Evolutionary conservation across 805 yeast genomes (phyloP).

Genomic region (Grigorovia humatica): DNA sequence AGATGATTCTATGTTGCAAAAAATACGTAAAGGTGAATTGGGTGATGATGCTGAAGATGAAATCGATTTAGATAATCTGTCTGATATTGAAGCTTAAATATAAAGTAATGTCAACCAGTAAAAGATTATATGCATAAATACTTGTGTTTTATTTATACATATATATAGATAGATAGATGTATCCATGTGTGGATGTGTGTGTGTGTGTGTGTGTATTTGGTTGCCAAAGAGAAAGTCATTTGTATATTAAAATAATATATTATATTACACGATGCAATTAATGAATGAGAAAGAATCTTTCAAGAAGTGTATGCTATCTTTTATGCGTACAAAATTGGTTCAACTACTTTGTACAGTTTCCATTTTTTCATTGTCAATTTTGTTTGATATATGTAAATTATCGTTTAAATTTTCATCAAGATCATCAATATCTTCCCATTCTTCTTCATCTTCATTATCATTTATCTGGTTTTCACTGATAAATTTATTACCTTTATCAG

Average conservation of each 20-base stretch:
- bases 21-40: slow-evolving; percentile 28
- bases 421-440: slow-evolving; percentile 33
- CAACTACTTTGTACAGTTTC: no score
- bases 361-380: background rate
- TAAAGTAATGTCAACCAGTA: no score
- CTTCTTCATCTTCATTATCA: slow-evolving; percentile 19
- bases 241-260: background rate
- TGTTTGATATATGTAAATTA: slow-evolving; percentile 19
- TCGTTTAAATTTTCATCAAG: slow-evolving; percentile 27
- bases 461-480: slow-evolving; percentile 2
- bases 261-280: background rate
- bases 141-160: no score
- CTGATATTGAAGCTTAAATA: slow-evolving; percentile 2
- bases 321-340: no score
- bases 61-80: slow-evolving; percentile 11
- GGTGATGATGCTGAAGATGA: slow-evolving; percentile 31
- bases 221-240: background rate
- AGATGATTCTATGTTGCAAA: slow-evolving; percentile 30
- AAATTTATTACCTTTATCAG: slow-evolving; percentile 2
- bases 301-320: background rate
- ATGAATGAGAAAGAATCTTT: background rate
- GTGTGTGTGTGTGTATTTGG: background rate
- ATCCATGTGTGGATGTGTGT: no score
- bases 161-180: background rate
- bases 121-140: no score